Evolutionary conservation across 306 rosid genomes (phyloP).

Genomic region (Inga oerstediana): DNA sequence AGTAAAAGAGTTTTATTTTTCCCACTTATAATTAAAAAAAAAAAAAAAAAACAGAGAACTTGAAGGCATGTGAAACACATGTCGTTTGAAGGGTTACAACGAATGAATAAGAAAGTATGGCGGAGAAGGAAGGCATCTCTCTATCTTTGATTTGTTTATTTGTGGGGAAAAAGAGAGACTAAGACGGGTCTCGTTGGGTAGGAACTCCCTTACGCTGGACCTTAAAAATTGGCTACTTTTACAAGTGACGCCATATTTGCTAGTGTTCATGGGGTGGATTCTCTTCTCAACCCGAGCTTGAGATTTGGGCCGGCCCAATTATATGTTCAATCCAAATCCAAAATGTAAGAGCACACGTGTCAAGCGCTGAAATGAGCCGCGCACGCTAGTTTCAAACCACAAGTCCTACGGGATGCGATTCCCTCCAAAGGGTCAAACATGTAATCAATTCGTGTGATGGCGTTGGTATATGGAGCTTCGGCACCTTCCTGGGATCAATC

Average conservation of each 20-base stretch:
- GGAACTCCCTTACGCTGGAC: no score
- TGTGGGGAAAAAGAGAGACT: background rate
- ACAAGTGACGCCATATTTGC: no score
- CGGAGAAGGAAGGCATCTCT: background rate
- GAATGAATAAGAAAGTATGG: background rate
- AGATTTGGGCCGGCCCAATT: background rate
- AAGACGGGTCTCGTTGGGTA: no score
- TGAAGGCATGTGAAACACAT: background rate
- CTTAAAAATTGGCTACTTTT: no score
- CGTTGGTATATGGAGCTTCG: background rate
- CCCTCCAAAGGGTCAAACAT: constrained; percentile 43
- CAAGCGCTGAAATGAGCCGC: constrained; percentile 33
- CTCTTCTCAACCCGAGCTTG: background rate
- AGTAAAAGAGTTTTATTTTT: background rate
- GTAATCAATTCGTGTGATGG: background rate
- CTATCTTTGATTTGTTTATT: background rate
- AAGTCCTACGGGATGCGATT: constrained; percentile 40
- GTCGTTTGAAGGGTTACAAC: background rate
- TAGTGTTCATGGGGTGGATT: no score
- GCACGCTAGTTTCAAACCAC: constrained; percentile 57
- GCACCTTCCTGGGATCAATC: background rate
- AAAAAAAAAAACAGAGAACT: background rate
- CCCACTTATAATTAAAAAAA: background rate
- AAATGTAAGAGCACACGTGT: background rate
- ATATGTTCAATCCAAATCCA: background rate